Conservation (phyloP, 129 eudicot genomes). For the Centaurea solstitialis region DNA sequence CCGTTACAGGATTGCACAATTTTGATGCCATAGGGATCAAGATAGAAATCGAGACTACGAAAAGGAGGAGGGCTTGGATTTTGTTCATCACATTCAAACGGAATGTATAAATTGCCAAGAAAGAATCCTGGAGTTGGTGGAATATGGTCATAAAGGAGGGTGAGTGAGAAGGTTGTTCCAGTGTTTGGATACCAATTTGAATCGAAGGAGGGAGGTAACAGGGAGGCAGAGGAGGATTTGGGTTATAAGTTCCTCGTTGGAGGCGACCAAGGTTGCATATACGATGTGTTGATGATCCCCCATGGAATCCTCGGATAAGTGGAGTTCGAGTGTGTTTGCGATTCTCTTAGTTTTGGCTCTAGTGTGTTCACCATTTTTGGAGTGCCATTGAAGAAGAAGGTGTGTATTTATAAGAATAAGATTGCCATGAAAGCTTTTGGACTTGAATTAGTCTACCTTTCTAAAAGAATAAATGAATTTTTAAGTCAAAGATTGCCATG, state of each 20-base stretch:
- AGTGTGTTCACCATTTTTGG: conserved; percentile 16
- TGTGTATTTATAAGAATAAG: neutral
- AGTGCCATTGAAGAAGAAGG: neutral
- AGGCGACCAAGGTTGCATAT: neutral
- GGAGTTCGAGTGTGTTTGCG: neutral
- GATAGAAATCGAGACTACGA: conserved; percentile 3
- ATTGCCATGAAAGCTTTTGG: neutral
- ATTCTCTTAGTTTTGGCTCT: conserved; percentile 8
- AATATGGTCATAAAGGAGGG: no score
- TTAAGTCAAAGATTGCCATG: no score
- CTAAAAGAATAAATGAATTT: no score
- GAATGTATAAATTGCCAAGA: neutral
- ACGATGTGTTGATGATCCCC: neutral
- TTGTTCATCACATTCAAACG: neutral
- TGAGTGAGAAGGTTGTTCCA: conserved; percentile 36
- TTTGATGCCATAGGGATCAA: conserved; percentile 10
- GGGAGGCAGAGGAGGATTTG: conserved; percentile 32
- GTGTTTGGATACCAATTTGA: conserved; percentile 38
- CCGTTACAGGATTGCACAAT: conserved; percentile 41
- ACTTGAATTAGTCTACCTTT: no score
- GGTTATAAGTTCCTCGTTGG: conserved; percentile 35
- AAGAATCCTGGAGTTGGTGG: no score
- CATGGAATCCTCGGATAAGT: no score
- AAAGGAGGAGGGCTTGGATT: conserved; percentile 14
- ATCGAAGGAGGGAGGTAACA: conserved; percentile 26